Evolutionary conservation across 176 grass and related monocot genomes (phyloP).

Genomic region (Rhynchospora tenuis): DNA sequence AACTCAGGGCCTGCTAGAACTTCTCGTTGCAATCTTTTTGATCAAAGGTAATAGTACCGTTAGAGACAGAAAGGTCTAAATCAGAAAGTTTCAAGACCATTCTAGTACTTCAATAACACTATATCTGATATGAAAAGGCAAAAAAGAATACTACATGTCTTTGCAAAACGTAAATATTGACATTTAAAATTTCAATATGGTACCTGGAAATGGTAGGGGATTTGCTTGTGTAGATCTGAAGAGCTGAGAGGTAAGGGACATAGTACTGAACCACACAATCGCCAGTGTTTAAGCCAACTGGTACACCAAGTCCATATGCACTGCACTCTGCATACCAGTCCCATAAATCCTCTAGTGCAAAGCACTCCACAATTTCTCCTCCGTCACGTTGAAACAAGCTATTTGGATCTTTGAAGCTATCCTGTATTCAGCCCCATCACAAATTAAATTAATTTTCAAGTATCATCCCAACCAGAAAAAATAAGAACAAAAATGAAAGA

Average conservation of each 20-base stretch:
- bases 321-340: constrained; percentile 50
- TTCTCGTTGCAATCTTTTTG: not conserved
- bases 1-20: not conserved
- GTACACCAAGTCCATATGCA: constrained; percentile 43
- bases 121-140: not conserved
- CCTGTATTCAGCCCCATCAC: constrained; percentile 19
- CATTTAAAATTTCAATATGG: not conserved
- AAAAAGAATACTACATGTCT: not conserved
- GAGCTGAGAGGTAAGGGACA: constrained; percentile 55
- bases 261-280: constrained; percentile 42
- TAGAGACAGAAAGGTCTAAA: not conserved
- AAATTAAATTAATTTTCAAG: not conserved
- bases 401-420: constrained; percentile 30
- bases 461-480: not conserved
- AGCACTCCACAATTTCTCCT: constrained; percentile 40
- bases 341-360: constrained; percentile 50
- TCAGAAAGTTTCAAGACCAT: not conserved
- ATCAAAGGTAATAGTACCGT: not conserved
- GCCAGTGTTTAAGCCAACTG: constrained; percentile 15
- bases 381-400: constrained; percentile 35
- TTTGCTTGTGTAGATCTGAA: constrained; percentile 67
- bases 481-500: no score
- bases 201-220: constrained; percentile 31
- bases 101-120: not conserved
- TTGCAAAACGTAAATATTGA: not conserved